A percentile compares a stretch with the other conserved stretches of the same genome.
These are phyloP conservation scores for Alternaria sp. DNA, from an alignment of 2,329 filamentous ascomycete genomes.

Conservation along the genomic window DNA sequence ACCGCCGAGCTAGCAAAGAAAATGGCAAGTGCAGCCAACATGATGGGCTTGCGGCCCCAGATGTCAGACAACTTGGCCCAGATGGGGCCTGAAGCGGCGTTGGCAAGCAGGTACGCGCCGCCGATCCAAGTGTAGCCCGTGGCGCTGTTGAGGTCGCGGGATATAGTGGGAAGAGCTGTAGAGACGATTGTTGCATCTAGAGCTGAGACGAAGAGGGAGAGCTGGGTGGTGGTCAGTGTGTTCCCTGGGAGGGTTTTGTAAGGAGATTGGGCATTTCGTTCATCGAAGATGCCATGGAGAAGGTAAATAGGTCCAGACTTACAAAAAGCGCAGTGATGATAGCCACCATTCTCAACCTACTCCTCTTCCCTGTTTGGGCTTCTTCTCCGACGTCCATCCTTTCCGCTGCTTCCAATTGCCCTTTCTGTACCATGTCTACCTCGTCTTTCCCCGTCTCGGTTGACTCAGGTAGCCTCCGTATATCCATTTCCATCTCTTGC, in stretches of 20 bases:
- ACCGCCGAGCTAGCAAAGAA: conserved; percentile 69
- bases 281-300: background rate
- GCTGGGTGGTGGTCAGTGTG: conserved; percentile 20
- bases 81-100: conserved; percentile 70
- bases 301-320: conserved; percentile 11
- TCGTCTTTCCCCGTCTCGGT: background rate
- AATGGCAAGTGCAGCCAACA: conserved; percentile 58
- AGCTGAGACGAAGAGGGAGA: conserved; percentile 51
- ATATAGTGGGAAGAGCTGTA: conserved; percentile 71
- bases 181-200: conserved; percentile 65
- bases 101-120: conserved; percentile 73
- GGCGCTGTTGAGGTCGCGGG: conserved; percentile 67
- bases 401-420: background rate
- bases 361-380: conserved; percentile 21
- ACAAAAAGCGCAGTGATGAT: conserved; percentile 45
- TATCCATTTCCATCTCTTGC: background rate
- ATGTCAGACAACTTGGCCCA: conserved; percentile 70
- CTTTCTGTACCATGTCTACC: background rate
- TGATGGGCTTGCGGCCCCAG: conserved; percentile 63
- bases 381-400: conserved; percentile 6
- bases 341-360: conserved; percentile 33
- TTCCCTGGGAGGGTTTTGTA: background rate
- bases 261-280: background rate
- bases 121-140: conserved; percentile 81
- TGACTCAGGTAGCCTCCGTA: background rate